These are phyloP conservation scores for Cladophialophora yegresii DNA, from an alignment of 2,329 filamentous ascomycete genomes.

Conservation along the genomic window DNA sequence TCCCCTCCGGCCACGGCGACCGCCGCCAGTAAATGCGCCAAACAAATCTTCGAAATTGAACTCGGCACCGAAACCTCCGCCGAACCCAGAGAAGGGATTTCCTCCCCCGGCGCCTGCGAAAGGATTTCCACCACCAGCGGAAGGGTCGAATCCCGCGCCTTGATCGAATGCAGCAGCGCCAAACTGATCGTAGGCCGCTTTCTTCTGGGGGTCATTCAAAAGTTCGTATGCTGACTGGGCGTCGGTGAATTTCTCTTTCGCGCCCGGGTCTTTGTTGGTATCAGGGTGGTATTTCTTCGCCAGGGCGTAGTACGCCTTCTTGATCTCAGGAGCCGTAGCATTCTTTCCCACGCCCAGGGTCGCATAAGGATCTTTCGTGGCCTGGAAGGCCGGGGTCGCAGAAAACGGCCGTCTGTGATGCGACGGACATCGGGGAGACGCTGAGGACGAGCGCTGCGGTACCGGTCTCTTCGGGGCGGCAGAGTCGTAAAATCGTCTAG, in stretches of 20 bases:
- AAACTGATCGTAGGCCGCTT: conserved; percentile 86
- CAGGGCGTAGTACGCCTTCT: conserved; percentile 96
- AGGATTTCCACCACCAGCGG: conserved; percentile 59
- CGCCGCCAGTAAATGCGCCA: conserved; percentile 72
- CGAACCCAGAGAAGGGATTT: conserved; percentile 47
- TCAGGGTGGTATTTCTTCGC: conserved; percentile 98
- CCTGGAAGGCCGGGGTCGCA: conserved; percentile 59
- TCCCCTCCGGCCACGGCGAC: conserved; percentile 54
- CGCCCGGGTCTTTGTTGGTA: conserved; percentile 91
- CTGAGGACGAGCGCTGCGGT: conserved; percentile 30
- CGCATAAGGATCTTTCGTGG: conserved; percentile 81
- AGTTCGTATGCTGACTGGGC: conserved; percentile 94
- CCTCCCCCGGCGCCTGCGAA: conserved; percentile 59
- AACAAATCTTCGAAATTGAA: conserved; percentile 98
- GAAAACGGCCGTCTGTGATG: conserved; percentile 43
- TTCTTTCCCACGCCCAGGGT: conserved; percentile 79
- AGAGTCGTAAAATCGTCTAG: conserved; percentile 43
- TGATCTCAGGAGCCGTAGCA: conserved; percentile 85
- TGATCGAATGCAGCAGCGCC: conserved; percentile 74
- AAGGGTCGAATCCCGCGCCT: conserved; percentile 75
- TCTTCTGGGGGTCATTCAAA: conserved; percentile 89
- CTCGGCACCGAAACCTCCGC: conserved; percentile 70
- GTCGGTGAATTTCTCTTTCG: conserved; percentile 92
- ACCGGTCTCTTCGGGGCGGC: conserved; percentile 37
- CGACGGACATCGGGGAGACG: conserved; percentile 4